These are phyloP conservation scores for Parastagonospora nodorum DNA, from an alignment of 2,329 filamentous ascomycete species.

Conservation along the genomic window DNA sequence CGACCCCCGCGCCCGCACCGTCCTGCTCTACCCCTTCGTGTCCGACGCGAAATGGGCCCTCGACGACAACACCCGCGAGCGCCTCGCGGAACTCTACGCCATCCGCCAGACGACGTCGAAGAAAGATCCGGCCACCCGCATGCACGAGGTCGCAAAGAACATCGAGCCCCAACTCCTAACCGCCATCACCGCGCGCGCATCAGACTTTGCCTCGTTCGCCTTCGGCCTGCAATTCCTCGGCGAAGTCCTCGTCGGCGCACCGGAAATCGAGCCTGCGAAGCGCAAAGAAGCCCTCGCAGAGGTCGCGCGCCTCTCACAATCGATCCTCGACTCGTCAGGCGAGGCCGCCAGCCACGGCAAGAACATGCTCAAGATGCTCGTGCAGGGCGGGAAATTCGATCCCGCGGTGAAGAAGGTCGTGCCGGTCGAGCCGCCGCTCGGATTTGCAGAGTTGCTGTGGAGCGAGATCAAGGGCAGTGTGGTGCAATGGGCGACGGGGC, in stretches of 20 bases:
- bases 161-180: slow-evolving; percentile 77
- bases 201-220: slow-evolving; percentile 71
- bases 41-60: slow-evolving; percentile 67
- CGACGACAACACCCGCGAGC: slow-evolving; percentile 64
- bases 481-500: slow-evolving; percentile 82
- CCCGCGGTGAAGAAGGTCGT: slow-evolving; percentile 70
- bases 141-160: slow-evolving; percentile 74
- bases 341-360: slow-evolving; percentile 66
- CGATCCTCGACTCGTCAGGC: slow-evolving; percentile 36
- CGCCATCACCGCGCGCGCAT: slow-evolving; percentile 70
- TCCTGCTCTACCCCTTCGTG: slow-evolving; percentile 82
- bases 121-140: slow-evolving; percentile 79
- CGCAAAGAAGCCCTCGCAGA: slow-evolving; percentile 68
- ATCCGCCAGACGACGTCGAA: slow-evolving; percentile 87
- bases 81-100: slow-evolving; percentile 77
- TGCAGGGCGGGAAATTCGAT: slow-evolving; percentile 88
- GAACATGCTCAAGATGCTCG: slow-evolving; percentile 90
- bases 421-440: slow-evolving; percentile 74
- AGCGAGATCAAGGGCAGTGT: slow-evolving; percentile 76
- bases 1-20: slow-evolving; percentile 66
- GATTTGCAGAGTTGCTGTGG: slow-evolving; percentile 83
- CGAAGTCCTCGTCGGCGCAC: slow-evolving; percentile 77
- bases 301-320: slow-evolving; percentile 54
- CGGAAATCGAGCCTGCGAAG: slow-evolving; percentile 70
- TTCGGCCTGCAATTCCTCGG: slow-evolving; percentile 88